Base-by-base conservation (phyloP, 1,139 yeast genomes). In the Taphrina populina region DNA sequence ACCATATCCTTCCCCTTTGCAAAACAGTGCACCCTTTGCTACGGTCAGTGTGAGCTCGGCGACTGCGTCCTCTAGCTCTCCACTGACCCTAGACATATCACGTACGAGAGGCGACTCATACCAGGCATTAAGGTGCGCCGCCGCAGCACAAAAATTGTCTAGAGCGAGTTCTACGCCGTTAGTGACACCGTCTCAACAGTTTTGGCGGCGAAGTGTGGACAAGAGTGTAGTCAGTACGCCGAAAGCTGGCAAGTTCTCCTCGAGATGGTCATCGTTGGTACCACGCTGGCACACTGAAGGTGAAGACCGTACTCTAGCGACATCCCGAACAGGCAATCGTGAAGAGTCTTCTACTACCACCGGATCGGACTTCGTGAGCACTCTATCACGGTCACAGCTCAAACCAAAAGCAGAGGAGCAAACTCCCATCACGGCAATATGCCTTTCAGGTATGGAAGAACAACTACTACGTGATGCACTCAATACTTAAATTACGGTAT, bases 381-480 rank as follows among this genome's bases (percentile, higher is more conserved):
- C n/a, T n/a, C n/a, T n/a, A n/a, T n/a, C n/a, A n/a, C n/a, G n/a
- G n/a, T n/a, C n/a, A n/a, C n/a, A n/a, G n/a, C n/a, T n/a, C n/a
- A n/a, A n/a, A n/a, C n/a, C n/a, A n/a, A n/a, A n/a, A n/a, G n/a
- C n/a, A n/a, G n/a, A n/a, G n/a, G n/a, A n/a, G n/a, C n/a, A n/a
- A n/a, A n/a, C n/a, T n/a, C n/a, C n/a, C n/a, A n/a, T n/a, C n/a
- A n/a, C n/a, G n/a, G 43, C 47, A 30, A 37, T 43, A n/a, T n/a
- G 17, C 3, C 11, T 43, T 26, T n/a, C 29, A 8, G 32, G 35
- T 2, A 29, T n/a, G 29, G 46, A 49, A 7, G 46, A 49, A 36
- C 46, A 40, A 5, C 32, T 49, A 17, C 39, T 49, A 15, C 34
- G 44, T n/a, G 54, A 49, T n/a, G 54, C 54, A 30, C n/a, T n/a